Conservation (phyloP, 2,329 filamentous ascomycete genomes). For the Helotiales sp. region DNA sequence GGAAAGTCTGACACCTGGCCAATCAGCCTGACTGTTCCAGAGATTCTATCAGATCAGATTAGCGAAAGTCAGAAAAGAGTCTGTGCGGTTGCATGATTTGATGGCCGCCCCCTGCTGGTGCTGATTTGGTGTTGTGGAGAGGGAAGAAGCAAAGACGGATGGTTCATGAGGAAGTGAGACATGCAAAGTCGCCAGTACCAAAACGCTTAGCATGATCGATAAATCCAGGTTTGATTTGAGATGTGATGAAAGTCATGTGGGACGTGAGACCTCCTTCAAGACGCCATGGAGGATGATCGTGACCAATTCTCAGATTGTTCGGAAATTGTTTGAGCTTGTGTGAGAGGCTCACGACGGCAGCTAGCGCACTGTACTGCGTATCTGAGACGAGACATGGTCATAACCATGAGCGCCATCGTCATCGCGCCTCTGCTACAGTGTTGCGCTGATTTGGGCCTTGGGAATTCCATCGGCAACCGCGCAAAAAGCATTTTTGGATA, state of each 20-base stretch:
- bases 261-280: conserved; percentile 5
- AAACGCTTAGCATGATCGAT: background rate
- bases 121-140: conserved; percentile 11
- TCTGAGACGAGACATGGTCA: background rate
- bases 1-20: background rate
- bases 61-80: conserved; percentile 22
- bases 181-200: background rate
- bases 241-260: conserved; percentile 8
- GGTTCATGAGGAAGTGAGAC: conserved; percentile 13
- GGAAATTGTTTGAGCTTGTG: background rate
- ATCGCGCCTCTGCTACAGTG: background rate
- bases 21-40: background rate
- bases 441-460: background rate
- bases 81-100: conserved; percentile 28
- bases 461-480: background rate
- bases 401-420: background rate
- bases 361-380: background rate
- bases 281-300: conserved; percentile 3
- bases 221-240: conserved; percentile 2
- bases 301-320: background rate
- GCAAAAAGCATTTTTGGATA: background rate
- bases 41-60: conserved; percentile 27
- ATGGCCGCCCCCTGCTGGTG: background rate
- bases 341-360: background rate
- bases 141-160: conserved; percentile 14